These are phyloP conservation scores for Trichoderma harzianum DNA, from an alignment of 2,329 filamentous ascomycete genomes.

Conservation along the genomic window DNA sequence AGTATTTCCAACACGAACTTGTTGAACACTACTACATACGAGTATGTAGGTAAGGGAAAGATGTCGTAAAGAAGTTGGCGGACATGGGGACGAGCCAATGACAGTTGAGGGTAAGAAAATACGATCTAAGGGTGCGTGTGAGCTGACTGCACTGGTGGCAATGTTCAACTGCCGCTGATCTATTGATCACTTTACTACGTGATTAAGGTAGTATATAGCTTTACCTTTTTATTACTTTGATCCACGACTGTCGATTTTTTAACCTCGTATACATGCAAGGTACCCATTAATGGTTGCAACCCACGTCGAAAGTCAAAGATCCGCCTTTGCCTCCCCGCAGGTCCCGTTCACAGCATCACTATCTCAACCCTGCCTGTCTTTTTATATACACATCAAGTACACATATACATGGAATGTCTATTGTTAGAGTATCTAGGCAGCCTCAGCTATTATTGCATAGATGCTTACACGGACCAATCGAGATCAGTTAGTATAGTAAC, in stretches of 20 bases:
- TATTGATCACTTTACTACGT: neutral
- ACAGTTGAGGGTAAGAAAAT: neutral
- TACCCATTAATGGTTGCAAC: neutral
- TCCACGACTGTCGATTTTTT: neutral
- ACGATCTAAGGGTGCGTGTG: neutral
- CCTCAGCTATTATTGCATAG: neutral
- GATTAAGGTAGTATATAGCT: neutral
- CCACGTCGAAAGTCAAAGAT: neutral
- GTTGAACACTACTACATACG: neutral
- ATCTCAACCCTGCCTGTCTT: neutral
- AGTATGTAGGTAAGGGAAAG: neutral
- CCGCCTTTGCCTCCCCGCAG: neutral
- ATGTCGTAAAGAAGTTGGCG: neutral
- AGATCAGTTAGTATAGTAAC: neutral
- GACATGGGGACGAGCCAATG: neutral
- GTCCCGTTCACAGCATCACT: neutral
- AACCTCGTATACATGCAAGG: neutral
- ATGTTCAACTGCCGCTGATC: neutral
- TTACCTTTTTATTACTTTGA: neutral
- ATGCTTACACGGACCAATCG: neutral
- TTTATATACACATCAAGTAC: neutral
- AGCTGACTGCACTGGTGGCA: neutral
- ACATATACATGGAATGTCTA: neutral
- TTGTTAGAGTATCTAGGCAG: neutral
- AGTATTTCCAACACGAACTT: neutral